Percentiles rank a stretch among this genome's conserved stretches.
Evolutionary conservation across 345 rosid genomes (phyloP).

Genomic region (Litchi chinensis): DNA sequence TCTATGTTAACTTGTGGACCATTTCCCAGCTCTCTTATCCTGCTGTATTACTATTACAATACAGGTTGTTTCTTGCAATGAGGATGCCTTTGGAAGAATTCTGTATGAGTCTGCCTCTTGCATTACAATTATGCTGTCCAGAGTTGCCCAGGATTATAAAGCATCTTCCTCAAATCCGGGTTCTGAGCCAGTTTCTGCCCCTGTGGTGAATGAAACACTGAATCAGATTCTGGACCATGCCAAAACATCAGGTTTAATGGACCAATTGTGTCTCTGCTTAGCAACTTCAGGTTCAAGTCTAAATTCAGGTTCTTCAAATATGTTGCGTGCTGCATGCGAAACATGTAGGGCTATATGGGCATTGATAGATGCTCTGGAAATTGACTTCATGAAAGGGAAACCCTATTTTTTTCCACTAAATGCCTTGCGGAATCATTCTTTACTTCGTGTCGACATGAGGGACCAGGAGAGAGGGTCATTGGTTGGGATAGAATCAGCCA

Average conservation of each 20-base stretch:
- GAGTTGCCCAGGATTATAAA: slow-evolving; percentile 60
- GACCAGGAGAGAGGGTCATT: slow-evolving; percentile 62
- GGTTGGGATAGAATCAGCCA: slow-evolving; percentile 58
- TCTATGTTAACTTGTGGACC: slow-evolving; percentile 1
- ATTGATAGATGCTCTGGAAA: slow-evolving; percentile 69
- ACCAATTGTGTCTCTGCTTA: slow-evolving; percentile 76
- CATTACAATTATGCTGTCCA: slow-evolving; percentile 57
- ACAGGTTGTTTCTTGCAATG: slow-evolving; percentile 67
- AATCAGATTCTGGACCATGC: slow-evolving; percentile 77
- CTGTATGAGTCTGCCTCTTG: slow-evolving; percentile 74
- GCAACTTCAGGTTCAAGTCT: slow-evolving; percentile 85
- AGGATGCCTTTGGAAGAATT: slow-evolving; percentile 67
- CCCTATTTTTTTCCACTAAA: slow-evolving; percentile 62
- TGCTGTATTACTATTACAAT: slow-evolving; percentile 20
- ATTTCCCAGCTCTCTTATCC: slow-evolving; percentile 17
- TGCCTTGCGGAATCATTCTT: slow-evolving; percentile 53
- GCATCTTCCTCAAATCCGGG: slow-evolving; percentile 38
- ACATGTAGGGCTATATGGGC: slow-evolving; percentile 83
- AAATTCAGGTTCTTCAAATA: slow-evolving; percentile 69
- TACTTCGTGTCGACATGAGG: slow-evolving; percentile 57
- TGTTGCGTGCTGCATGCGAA: slow-evolving; percentile 80
- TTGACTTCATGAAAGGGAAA: slow-evolving; percentile 48
- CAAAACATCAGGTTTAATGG: slow-evolving; percentile 73
- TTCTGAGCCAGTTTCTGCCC: slow-evolving; percentile 47
- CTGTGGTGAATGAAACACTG: slow-evolving; percentile 42